Evolutionary conservation across 2,329 filamentous ascomycete genomes (phyloP), one percentile per base, ranked within the genome.

Genomic region (Trichoderma arundinaceum): DNA sequence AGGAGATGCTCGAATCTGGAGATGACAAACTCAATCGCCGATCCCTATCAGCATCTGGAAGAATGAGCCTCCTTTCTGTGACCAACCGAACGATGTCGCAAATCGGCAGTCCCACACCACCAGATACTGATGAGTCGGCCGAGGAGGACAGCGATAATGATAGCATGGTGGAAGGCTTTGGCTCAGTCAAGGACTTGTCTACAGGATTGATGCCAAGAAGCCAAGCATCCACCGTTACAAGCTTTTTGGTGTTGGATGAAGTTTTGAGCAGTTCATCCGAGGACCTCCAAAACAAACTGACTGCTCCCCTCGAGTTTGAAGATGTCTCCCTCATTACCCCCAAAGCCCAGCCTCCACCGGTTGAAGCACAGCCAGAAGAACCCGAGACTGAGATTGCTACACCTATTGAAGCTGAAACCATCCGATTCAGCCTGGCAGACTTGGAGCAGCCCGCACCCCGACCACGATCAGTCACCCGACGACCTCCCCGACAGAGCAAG

Each of bases 401-500:
- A 4, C 2, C 17, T 8, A 15, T 19, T 38, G 60, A 63, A 7
- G n/a, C 49, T 22, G 60, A 63, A 46, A 54, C n/a, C 1, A 63
- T 63, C n/a, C 49, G 51, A 3, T 63, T 63, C 8, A 63, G 60
- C 39, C 49, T 63, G 13, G 49, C 64, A 33, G 56, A 66, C 9
- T n/a, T 64, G 43, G 51, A 64, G 17, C 65, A 66, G 46, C 66
- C 69, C 67, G 59, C 67, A 54, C 65, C 71, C 74, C 63, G 52
- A 46, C 68, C 76, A 7, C 83, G 84, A 9, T 82, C 81, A 13
- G 69, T 81, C 2, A 84, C 83, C 1, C 80, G 84, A 65, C 81
- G 82, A 52, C 87, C 87, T 13, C 82, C 83, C 13, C 79, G 86
- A 49, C 83, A 80, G 63, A 85, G 77, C 72, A 86, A 79, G 74